Percentiles rank a stretch among this genome's conserved stretches.
phyloP scores from a whole-genome alignment of 129 eudicot genomes.

The Apium graveolens region DNA sequence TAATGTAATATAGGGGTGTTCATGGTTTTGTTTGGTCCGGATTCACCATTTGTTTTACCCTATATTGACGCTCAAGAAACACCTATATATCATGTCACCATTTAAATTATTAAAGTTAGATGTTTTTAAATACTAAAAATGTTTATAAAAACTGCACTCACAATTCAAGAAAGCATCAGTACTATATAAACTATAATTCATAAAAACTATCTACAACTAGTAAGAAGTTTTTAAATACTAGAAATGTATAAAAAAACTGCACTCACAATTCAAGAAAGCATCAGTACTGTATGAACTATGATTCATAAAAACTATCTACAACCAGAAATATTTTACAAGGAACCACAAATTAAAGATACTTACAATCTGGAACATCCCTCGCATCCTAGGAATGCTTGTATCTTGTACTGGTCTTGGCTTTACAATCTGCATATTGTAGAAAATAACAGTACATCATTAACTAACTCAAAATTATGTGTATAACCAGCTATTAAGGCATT shows the following conservation, averaged over 20 bases:
- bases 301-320: not conserved
- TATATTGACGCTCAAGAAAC: not conserved
- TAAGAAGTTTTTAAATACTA: no score
- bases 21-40: no score
- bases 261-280: not conserved
- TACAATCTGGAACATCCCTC: slow-evolving; percentile 96
- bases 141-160: not conserved
- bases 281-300: not conserved
- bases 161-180: not conserved
- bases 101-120: not conserved
- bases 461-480: no score
- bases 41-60: no score
- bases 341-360: slow-evolving; percentile 16
- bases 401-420: slow-evolving; percentile 97
- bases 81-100: not conserved
- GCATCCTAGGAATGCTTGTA: slow-evolving; percentile 99
- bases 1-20: not conserved
- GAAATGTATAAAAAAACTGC: not conserved
- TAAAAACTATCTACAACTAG: not conserved
- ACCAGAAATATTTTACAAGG: not conserved
- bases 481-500: no score
- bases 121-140: not conserved
- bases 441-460: no score
- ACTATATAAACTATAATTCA: not conserved
- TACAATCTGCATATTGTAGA: slow-evolving; percentile 80